A percentile compares a stretch with the other conserved stretches of the same genome.
phyloP scores from a whole-genome alignment of 2,329 filamentous ascomycete species.

The Aspergillus sergii region DNA sequence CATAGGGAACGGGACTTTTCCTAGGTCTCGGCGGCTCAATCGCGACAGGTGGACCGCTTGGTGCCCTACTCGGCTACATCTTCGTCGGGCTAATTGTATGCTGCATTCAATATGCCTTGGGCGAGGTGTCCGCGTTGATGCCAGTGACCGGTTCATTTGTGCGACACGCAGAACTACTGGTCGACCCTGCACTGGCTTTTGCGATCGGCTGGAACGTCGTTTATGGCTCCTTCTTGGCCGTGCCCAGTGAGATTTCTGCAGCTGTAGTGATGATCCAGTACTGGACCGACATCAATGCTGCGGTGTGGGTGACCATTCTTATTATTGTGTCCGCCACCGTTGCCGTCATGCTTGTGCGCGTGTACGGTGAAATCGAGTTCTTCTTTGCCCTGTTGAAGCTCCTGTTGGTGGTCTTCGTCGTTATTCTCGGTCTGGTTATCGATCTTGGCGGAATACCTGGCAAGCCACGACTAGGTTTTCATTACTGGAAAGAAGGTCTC shows the following conservation, averaged over 20 bases:
- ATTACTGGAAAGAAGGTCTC: slow-evolving; percentile 66
- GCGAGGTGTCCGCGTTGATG: slow-evolving; percentile 54
- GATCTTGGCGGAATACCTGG: slow-evolving; percentile 64
- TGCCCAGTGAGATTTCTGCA: slow-evolving; percentile 64
- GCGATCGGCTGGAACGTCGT: slow-evolving; percentile 54
- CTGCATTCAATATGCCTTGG: slow-evolving; percentile 54
- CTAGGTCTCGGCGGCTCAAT: slow-evolving; percentile 56
- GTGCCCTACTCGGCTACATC: slow-evolving; percentile 54
- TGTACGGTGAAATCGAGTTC: slow-evolving; percentile 57
- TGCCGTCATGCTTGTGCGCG: slow-evolving; percentile 56
- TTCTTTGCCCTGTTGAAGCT: slow-evolving; percentile 56
- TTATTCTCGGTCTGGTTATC: slow-evolving; percentile 57
- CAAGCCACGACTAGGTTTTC: slow-evolving; percentile 63
- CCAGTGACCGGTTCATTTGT: slow-evolving; percentile 56
- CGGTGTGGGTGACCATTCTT: slow-evolving; percentile 54
- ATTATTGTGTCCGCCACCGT: slow-evolving; percentile 61
- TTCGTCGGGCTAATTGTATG: slow-evolving; percentile 54
- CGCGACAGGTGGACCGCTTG: slow-evolving; percentile 53
- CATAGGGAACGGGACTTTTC: slow-evolving; percentile 52
- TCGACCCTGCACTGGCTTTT: slow-evolving; percentile 54
- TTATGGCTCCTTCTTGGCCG: slow-evolving; percentile 56
- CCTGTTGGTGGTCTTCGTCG: slow-evolving; percentile 49
- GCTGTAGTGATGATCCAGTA: slow-evolving; percentile 65
- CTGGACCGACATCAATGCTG: slow-evolving; percentile 48
- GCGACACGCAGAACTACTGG: slow-evolving; percentile 53